Percentiles rank a stretch among this genome's conserved stretches.
These are phyloP conservation scores for Sordaria brevicollis DNA, from an alignment of 495 filamentous ascomycete species.

Conservation along the genomic window DNA sequence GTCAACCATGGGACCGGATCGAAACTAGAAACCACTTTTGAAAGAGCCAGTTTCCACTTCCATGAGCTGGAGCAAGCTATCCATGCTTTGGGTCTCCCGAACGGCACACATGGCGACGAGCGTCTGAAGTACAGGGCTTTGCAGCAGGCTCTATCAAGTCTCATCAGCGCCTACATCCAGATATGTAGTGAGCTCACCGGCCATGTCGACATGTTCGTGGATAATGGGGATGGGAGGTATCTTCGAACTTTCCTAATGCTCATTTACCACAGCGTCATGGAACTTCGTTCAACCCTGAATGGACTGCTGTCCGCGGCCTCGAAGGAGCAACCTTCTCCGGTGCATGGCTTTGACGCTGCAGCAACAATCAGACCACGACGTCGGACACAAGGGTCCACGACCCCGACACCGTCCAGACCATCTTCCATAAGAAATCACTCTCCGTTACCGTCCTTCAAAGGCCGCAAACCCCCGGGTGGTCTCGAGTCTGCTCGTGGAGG, in stretches of 20 bases:
- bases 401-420: not conserved
- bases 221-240: conserved; percentile 62
- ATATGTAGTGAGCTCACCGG: conserved; percentile 56
- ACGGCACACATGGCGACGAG: conserved; percentile 35
- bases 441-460: not conserved
- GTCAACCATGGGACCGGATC: conserved; percentile 57
- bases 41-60: conserved; percentile 61
- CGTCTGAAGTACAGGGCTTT: conserved; percentile 49
- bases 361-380: conserved; percentile 7
- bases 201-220: conserved; percentile 55
- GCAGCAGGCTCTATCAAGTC: conserved; percentile 49
- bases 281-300: conserved; percentile 43
- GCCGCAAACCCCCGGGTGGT: not conserved
- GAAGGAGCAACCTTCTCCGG: not conserved
- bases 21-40: conserved; percentile 63
- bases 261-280: conserved; percentile 65
- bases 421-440: not conserved
- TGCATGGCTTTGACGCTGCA: conserved; percentile 16
- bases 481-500: not conserved
- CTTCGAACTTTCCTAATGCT: conserved; percentile 68
- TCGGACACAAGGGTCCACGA: not conserved
- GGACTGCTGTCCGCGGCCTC: conserved; percentile 1
- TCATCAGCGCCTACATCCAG: conserved; percentile 63
- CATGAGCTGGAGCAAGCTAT: conserved; percentile 64
- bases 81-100: conserved; percentile 47